phyloP scores from a whole-genome alignment of 192 early-diverging fungal genomes.

The Backusella morwellensis region DNA sequence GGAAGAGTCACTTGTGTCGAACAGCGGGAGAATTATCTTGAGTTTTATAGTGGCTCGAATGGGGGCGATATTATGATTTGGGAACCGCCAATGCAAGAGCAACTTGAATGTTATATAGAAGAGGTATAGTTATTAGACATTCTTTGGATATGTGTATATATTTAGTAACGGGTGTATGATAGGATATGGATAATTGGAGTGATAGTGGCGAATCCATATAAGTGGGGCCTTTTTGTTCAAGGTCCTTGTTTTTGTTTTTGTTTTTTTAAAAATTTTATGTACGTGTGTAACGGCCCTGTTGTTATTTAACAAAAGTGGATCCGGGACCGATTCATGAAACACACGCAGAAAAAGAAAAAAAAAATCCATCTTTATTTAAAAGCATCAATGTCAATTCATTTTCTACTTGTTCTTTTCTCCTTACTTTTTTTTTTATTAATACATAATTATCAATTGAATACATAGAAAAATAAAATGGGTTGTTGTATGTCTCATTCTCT shows the following conservation, averaged over 20 bases:
- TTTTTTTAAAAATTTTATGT: not conserved
- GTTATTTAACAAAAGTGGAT: not conserved
- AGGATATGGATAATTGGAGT: constrained; percentile 48
- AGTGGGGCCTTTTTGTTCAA: not conserved
- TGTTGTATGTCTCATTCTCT: constrained; percentile 20
- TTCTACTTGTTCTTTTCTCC: not conserved
- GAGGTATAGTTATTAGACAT: not conserved
- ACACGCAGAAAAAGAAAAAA: not conserved
- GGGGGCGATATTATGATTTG: not conserved
- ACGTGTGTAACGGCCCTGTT: not conserved
- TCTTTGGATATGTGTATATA: not conserved
- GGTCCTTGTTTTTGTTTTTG: not conserved
- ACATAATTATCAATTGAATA: not conserved
- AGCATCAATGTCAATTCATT: not conserved
- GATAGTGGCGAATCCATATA: constrained; percentile 36
- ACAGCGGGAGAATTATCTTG: not conserved
- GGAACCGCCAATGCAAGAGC: constrained; percentile 11
- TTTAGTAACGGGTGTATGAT: not conserved
- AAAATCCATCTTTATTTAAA: not conserved
- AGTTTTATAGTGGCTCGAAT: constrained; percentile 3
- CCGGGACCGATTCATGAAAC: constrained; percentile 11
- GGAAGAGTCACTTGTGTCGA: constrained; percentile 11
- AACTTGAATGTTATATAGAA: not conserved
- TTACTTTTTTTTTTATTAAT: constrained; percentile 1
- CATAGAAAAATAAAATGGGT: constrained; percentile 15